Conservation (phyloP, 768 basidiomycete genomes). For the Mycena polygramma region DNA sequence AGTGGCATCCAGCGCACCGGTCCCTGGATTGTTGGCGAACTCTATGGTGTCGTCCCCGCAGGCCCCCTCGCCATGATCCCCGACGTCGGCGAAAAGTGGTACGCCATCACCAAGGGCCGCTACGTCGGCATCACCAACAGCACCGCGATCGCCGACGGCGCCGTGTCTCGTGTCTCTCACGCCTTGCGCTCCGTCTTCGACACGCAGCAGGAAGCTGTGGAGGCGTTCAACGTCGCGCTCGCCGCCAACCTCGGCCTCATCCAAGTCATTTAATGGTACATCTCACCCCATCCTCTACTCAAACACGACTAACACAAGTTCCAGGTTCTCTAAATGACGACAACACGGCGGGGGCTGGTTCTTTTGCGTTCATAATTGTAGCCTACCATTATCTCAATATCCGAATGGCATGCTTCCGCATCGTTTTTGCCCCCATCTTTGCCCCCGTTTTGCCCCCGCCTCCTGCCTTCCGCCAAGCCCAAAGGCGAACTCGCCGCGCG, state of each 20-base stretch:
- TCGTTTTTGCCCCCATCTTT: too few relatives aligned
- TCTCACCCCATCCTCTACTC: background rate
- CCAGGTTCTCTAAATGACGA: background rate
- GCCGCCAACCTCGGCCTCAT: background rate
- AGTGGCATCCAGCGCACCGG: background rate
- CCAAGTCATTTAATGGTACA: background rate
- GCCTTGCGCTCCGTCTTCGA: background rate
- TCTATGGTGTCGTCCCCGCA: conserved; percentile 1
- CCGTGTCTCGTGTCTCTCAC: background rate
- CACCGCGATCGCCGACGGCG: background rate
- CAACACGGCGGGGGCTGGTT: background rate
- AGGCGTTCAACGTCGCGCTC: background rate
- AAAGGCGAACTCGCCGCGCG: too few relatives aligned
- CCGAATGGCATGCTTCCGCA: too few relatives aligned
- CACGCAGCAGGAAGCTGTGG: background rate
- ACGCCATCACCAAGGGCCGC: background rate
- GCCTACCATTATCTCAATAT: too few relatives aligned
- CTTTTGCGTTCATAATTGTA: too few relatives aligned
- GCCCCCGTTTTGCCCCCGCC: too few relatives aligned
- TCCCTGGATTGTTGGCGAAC: background rate
- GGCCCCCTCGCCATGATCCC: background rate
- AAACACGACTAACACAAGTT: background rate
- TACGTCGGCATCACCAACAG: conserved; percentile 8
- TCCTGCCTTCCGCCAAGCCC: too few relatives aligned
- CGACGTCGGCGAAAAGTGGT: background rate